A percentile compares a stretch with the other conserved stretches of the same genome.
phyloP scores from a whole-genome alignment of 2,329 filamentous ascomycete species.

The Clarireedia monteithiana region DNA sequence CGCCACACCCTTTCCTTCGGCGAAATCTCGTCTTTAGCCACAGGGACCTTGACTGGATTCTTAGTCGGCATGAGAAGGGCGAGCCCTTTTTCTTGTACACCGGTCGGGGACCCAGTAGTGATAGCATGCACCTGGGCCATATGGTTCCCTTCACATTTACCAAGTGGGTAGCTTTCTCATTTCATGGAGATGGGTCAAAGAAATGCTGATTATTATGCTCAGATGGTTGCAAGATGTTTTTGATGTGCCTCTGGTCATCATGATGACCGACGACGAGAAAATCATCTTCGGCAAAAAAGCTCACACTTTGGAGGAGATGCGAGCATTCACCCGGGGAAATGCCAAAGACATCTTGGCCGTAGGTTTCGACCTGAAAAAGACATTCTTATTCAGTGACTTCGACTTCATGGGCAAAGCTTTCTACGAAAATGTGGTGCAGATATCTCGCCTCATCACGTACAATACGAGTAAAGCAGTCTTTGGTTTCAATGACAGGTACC shows the following conservation, averaged over 20 bases:
- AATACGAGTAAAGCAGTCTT: constrained; percentile 34
- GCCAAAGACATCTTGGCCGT: constrained; percentile 54
- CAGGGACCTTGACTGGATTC: constrained; percentile 77
- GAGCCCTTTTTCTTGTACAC: constrained; percentile 95
- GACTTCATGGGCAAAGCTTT: constrained; percentile 55
- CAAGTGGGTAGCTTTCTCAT: constrained; percentile 41
- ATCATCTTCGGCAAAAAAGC: constrained; percentile 60
- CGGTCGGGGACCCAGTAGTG: constrained; percentile 81
- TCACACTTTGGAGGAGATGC: constrained; percentile 61
- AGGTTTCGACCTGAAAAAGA: constrained; percentile 65
- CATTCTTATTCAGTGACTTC: constrained; percentile 66
- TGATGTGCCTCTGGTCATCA: constrained; percentile 87
- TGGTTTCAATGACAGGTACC: constrained; percentile 34
- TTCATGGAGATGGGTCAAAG: background rate
- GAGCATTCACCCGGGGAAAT: constrained; percentile 44
- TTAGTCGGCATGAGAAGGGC: constrained; percentile 83
- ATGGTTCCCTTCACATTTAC: constrained; percentile 82
- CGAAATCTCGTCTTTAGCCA: constrained; percentile 89
- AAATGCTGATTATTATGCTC: constrained; percentile 20
- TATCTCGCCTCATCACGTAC: constrained; percentile 34
- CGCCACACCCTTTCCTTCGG: constrained; percentile 82
- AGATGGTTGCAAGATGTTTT: constrained; percentile 86
- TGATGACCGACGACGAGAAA: constrained; percentile 78
- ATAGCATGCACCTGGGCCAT: constrained; percentile 85
- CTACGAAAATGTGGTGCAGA: constrained; percentile 50